A percentile compares a stretch with the other conserved stretches of the same genome.
phyloP scores from a whole-genome alignment of 305 asterid genomes.

The Fraxinus nigra region DNA sequence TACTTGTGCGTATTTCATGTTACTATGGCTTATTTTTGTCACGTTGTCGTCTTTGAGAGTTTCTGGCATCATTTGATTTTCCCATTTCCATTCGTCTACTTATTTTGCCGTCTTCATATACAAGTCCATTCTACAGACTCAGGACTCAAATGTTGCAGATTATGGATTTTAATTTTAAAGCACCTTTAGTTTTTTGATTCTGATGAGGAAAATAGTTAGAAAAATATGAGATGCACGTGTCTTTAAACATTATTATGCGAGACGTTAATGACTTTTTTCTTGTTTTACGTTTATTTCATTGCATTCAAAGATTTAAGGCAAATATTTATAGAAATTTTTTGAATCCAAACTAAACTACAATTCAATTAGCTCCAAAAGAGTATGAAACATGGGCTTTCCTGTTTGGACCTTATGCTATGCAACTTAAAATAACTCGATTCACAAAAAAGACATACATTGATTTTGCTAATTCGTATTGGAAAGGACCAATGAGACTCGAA shows the following conservation, averaged over 20 bases:
- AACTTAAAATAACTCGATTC: background rate
- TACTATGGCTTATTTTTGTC: slow-evolving; percentile 74
- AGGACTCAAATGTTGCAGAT: background rate
- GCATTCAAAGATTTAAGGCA: too few relatives aligned
- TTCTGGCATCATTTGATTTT: slow-evolving; percentile 45
- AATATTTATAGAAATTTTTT: too few relatives aligned
- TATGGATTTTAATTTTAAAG: background rate
- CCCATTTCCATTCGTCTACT: background rate
- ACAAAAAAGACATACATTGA: background rate
- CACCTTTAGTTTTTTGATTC: background rate
- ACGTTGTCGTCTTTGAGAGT: slow-evolving; percentile 66
- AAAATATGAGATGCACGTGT: background rate
- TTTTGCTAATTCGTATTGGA: background rate
- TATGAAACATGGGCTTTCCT: background rate
- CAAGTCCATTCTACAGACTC: background rate
- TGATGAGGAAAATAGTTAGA: background rate
- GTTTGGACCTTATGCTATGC: background rate
- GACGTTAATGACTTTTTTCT: background rate
- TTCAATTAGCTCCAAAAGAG: background rate
- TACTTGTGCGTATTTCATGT: slow-evolving; percentile 59
- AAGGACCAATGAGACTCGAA: background rate
- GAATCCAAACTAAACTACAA: background rate
- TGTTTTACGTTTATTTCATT: background rate
- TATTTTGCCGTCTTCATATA: background rate
- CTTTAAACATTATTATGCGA: background rate